Base-by-base conservation (phyloP, 1,284 basidiomycete species). In the Ceraceosorus guamensis region DNA sequence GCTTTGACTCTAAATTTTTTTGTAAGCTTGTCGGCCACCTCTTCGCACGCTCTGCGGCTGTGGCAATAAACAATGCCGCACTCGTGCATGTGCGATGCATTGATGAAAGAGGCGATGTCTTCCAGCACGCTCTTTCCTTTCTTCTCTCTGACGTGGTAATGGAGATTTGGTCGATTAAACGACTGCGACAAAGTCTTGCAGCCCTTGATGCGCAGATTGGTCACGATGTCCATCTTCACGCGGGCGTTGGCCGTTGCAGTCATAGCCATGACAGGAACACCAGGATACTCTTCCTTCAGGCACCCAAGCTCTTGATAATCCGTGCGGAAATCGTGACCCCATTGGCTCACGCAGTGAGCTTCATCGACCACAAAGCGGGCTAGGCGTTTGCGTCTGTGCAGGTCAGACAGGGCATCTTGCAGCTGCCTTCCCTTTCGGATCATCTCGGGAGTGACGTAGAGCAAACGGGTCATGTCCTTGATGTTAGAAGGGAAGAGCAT, bases 341-440 rank as follows among this genome's bases (percentile, higher is more conserved):
- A 91, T 14, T 84, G 79, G 59, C 79, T 80, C 39, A 97, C 88
- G 75, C 91, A 91, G 75, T 98, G 95, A 1, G 91, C 93, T 73
- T 98, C 93, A 72, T 98, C 95, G 53, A 97, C 83, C 0, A 96
- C 91, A 72, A 98, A 95, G 31, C 93, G 82, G 5, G 90, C 91
- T 33, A 98, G 77, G 57, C 82, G 78, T 3, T 81, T 79, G 11
- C 79, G 73, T 1, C 77, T 66, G 66, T 89, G 81, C 3, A 97
- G 79, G 35, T 79, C 76, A 13, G 76, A 65, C 18, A 96, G 76
- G 18, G 87, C 81, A 6, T 74, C 76, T 65, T 80, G 81, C 59
- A 88, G 82, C n/a, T 74, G 70, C 0, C 78, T 77, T 50, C 83
- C 88, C 66, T 83, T 83, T 41, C 83, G 82, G 55, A 79, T 68